Conservation (phyloP, 2,329 filamentous ascomycete species). For the Biscogniauxia mediterranea region DNA sequence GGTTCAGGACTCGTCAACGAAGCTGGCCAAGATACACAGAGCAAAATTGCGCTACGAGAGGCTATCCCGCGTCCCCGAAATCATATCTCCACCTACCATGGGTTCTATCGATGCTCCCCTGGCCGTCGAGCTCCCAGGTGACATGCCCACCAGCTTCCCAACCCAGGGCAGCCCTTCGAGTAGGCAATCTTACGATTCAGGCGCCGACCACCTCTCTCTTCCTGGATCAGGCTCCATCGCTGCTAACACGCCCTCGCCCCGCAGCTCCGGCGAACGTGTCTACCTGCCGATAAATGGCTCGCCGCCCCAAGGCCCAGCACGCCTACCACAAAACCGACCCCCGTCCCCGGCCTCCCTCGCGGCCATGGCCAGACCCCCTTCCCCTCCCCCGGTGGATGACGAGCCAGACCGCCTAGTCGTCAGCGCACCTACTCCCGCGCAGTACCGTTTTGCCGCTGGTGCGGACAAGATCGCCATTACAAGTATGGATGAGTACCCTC, state of each 20-base stretch:
- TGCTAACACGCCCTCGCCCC: slow-evolving; percentile 43
- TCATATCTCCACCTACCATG: slow-evolving; percentile 40
- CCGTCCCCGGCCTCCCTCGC: slow-evolving; percentile 20
- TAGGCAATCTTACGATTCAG: slow-evolving; percentile 58
- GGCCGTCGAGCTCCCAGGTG: slow-evolving; percentile 58
- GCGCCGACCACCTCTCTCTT: slow-evolving; percentile 48
- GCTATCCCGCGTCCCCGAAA: slow-evolving; percentile 41
- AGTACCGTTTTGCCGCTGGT: slow-evolving; percentile 57
- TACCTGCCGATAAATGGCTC: slow-evolving; percentile 33
- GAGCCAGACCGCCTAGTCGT: slow-evolving; percentile 55
- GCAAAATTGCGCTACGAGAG: slow-evolving; percentile 68
- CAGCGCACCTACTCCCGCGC: slow-evolving; percentile 56
- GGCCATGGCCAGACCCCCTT: slow-evolving; percentile 22
- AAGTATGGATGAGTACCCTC: slow-evolving; percentile 57
- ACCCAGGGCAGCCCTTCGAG: slow-evolving; percentile 39
- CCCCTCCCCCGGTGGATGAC: slow-evolving; percentile 27
- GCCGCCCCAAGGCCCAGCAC: slow-evolving; percentile 31
- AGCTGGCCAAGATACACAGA: slow-evolving; percentile 79
- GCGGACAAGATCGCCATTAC: slow-evolving; percentile 68
- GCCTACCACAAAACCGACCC: slow-evolving; percentile 21
- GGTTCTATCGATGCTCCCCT: slow-evolving; percentile 45
- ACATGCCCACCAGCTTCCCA: slow-evolving; percentile 43
- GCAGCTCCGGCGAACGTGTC: slow-evolving; percentile 49
- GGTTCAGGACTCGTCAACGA: slow-evolving; percentile 73
- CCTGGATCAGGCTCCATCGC: slow-evolving; percentile 27